Percentiles rank a stretch among this genome's conserved stretches.
These are phyloP conservation scores for Ganoderma sinense DNA, from an alignment of 1,284 basidiomycete genomes.

Conservation along the genomic window DNA sequence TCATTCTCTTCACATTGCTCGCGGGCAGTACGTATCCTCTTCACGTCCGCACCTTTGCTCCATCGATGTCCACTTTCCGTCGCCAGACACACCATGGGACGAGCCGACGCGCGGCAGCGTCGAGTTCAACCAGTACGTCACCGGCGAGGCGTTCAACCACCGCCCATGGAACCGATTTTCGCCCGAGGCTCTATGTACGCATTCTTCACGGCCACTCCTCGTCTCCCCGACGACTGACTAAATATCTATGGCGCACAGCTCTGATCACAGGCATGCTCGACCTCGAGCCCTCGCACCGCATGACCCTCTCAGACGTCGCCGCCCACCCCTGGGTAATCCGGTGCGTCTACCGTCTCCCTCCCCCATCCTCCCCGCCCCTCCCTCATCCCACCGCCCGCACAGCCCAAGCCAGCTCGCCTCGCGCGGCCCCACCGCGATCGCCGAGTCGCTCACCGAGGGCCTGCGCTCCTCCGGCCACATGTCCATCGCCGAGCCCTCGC, in stretches of 20 bases:
- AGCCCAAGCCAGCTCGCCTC: slow-evolving; percentile 78
- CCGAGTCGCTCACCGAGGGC: slow-evolving; percentile 73
- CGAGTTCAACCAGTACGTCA: slow-evolving; percentile 83
- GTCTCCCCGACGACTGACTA: background rate
- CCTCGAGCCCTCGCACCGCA: slow-evolving; percentile 74
- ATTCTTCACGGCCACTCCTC: background rate
- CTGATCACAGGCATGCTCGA: slow-evolving; percentile 79
- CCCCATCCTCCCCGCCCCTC: background rate
- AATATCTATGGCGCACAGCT: slow-evolving; percentile 48
- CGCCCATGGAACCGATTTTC: slow-evolving; percentile 86
- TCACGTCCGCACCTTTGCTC: background rate
- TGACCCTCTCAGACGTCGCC: slow-evolving; percentile 76
- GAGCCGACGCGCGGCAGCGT: slow-evolving; percentile 84
- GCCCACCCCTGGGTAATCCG: slow-evolving; percentile 84
- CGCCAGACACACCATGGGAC: slow-evolving; percentile 95
- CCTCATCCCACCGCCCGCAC: background rate
- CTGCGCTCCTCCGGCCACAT: slow-evolving; percentile 75
- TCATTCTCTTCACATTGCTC: slow-evolving; percentile 94
- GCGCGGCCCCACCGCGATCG: slow-evolving; percentile 60
- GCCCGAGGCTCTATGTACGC: slow-evolving; percentile 66
- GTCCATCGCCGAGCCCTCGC: slow-evolving; percentile 65
- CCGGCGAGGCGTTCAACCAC: slow-evolving; percentile 79
- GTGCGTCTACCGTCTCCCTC: slow-evolving; percentile 47
- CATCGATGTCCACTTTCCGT: background rate
- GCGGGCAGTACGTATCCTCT: slow-evolving; percentile 79